Evolutionary conservation across 768 basidiomycete species (phyloP).

Genomic region (Pleurotus cornucopiae): DNA sequence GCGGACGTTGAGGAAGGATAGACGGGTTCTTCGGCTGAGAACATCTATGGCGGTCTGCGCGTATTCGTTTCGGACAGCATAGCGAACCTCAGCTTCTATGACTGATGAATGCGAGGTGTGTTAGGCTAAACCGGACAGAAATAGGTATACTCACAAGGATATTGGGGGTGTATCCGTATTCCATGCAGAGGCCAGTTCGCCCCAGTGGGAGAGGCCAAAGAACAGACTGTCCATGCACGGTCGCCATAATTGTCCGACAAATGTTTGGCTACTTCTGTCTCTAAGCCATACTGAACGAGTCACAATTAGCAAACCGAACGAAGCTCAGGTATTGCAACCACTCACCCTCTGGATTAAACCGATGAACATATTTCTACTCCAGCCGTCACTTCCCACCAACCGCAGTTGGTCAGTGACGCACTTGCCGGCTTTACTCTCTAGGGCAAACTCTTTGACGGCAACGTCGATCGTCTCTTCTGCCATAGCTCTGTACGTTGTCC

Average conservation of each 20-base stretch:
- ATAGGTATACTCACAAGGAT: slow-evolving; percentile 58
- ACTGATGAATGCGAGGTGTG: slow-evolving; percentile 29
- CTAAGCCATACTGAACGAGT: slow-evolving; percentile 69
- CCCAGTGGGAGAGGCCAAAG: slow-evolving; percentile 73
- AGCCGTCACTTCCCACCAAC: slow-evolving; percentile 89
- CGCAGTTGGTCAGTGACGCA: slow-evolving; percentile 80
- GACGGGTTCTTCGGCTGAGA: slow-evolving; percentile 84
- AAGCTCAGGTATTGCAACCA: slow-evolving; percentile 7
- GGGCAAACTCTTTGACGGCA: slow-evolving; percentile 74
- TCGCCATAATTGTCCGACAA: slow-evolving; percentile 94
- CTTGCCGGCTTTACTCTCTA: slow-evolving; percentile 50
- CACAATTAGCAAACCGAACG: background rate
- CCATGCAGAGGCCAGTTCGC: slow-evolving; percentile 86
- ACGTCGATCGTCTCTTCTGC: slow-evolving; percentile 90
- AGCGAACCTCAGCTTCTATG: slow-evolving; percentile 91
- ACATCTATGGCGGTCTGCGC: slow-evolving; percentile 91
- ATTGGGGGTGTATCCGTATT: slow-evolving; percentile 59
- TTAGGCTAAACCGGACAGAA: background rate
- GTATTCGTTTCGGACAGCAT: slow-evolving; percentile 87
- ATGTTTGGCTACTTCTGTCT: slow-evolving; percentile 90
- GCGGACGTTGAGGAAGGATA: slow-evolving; percentile 89
- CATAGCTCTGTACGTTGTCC: slow-evolving; percentile 98
- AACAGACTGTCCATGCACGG: slow-evolving; percentile 92
- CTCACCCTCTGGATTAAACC: slow-evolving; percentile 85
- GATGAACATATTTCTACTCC: slow-evolving; percentile 97